Conservation (phyloP, 148 eudicot species). For the Spergularia marina region DNA sequence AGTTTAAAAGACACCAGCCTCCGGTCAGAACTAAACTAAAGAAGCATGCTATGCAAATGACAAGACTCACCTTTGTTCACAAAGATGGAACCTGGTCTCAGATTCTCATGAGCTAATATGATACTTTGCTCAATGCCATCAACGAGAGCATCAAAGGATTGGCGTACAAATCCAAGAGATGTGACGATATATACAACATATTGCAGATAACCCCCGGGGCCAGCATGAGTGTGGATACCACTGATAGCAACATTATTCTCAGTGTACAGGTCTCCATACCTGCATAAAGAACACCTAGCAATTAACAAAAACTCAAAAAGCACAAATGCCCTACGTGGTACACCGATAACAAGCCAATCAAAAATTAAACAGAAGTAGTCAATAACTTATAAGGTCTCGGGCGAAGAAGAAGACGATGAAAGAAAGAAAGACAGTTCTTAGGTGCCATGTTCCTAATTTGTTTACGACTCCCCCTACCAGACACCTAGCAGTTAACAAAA, state of each 20-base stretch:
- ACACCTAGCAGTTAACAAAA: constrained; percentile 11
- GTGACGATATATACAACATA: constrained; percentile 89
- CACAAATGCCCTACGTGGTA: background rate
- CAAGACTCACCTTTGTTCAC: constrained; percentile 64
- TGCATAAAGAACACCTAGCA: constrained; percentile 32
- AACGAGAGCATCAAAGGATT: constrained; percentile 86
- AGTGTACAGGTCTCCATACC: constrained; percentile 83
- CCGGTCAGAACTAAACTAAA: background rate
- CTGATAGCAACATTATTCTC: constrained; percentile 95
- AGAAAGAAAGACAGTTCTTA: too few relatives aligned
- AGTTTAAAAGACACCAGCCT: background rate
- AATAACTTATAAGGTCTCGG: background rate
- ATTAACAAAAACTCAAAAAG: constrained; percentile 5
- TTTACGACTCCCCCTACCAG: too few relatives aligned
- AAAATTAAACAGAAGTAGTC: background rate
- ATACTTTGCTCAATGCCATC: constrained; percentile 88
- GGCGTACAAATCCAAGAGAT: constrained; percentile 90
- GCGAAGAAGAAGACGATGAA: too few relatives aligned
- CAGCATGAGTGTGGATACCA: constrained; percentile 97
- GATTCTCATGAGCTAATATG: constrained; percentile 80
- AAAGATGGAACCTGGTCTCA: constrained; percentile 81
- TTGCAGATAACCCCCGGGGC: constrained; percentile 96
- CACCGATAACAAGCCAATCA: constrained; percentile 6
- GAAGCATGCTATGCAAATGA: background rate
- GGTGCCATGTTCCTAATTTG: background rate